These are phyloP conservation scores for Penicillium sp. DNA, from an alignment of 2,329 filamentous ascomycete genomes.

Conservation along the genomic window DNA sequence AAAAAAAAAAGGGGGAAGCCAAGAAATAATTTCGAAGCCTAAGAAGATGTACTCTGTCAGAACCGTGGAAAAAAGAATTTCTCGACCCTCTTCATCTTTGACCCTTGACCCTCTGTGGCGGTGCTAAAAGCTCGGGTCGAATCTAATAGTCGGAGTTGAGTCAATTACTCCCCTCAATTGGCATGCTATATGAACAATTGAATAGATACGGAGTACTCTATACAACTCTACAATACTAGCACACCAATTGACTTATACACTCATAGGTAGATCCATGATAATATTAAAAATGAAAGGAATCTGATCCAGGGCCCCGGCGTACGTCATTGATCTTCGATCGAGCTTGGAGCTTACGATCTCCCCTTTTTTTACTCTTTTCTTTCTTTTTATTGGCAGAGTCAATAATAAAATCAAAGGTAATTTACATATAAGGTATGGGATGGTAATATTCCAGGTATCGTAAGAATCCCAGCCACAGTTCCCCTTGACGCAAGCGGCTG, in stretches of 20 bases:
- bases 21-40: neutral
- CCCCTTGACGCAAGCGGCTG: slow-evolving; percentile 31
- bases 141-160: slow-evolving; percentile 4
- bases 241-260: no score
- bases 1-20: neutral
- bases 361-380: slow-evolving; percentile 1
- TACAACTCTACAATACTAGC: no score
- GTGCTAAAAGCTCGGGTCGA: slow-evolving; percentile 6
- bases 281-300: neutral
- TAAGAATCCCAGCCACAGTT: slow-evolving; percentile 21
- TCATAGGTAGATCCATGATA: no score
- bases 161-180: neutral
- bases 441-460: neutral
- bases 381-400: neutral
- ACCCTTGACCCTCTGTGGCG: slow-evolving; percentile 3
- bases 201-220: neutral
- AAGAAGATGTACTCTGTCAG: neutral
- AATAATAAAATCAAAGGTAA: neutral
- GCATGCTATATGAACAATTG: neutral
- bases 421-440: neutral
- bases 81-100: neutral
- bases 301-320: neutral
- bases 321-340: slow-evolving; percentile 29
- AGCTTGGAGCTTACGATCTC: slow-evolving; percentile 14
- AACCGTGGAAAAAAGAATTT: neutral